phyloP scores from a whole-genome alignment of 352 stramenopile species.

The Blastocystis sp. region DNA sequence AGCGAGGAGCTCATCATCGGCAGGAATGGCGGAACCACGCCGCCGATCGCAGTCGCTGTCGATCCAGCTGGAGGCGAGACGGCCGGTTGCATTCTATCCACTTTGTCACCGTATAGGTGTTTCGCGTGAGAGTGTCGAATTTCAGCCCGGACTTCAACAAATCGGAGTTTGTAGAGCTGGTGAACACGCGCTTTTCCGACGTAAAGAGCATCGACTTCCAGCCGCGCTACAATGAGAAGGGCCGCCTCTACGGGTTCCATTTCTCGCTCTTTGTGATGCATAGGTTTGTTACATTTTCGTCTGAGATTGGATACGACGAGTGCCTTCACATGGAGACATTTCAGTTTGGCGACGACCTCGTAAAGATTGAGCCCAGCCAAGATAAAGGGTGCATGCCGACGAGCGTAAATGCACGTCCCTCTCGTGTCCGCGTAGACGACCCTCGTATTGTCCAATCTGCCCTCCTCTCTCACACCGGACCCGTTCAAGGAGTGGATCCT shows the following conservation, averaged over 20 bases:
- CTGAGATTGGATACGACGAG: constrained; percentile 40
- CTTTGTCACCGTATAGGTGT: neutral
- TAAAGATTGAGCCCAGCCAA: constrained; percentile 43
- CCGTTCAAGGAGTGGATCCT: constrained; percentile 59
- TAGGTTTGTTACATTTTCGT: constrained; percentile 53
- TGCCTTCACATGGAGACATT: neutral
- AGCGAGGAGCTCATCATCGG: constrained; percentile 10
- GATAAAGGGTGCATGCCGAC: constrained; percentile 51
- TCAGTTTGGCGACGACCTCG: constrained; percentile 15
- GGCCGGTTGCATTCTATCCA: neutral
- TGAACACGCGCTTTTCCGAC: constrained; percentile 54
- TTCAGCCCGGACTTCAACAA: constrained; percentile 67
- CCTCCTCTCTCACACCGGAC: neutral
- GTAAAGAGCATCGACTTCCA: constrained; percentile 67
- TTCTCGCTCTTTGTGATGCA: neutral
- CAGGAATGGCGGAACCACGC: neutral
- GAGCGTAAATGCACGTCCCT: neutral
- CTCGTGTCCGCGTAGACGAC: neutral
- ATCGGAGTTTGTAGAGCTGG: constrained; percentile 32
- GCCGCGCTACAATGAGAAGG: constrained; percentile 62
- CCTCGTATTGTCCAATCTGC: constrained; percentile 24
- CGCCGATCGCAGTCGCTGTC: constrained; percentile 59
- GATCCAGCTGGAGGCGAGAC: constrained; percentile 32
- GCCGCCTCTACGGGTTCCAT: constrained; percentile 25
- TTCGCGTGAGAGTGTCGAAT: constrained; percentile 44